Conservation (phyloP, 257 asterid species). For the Leonotis leonurus region DNA sequence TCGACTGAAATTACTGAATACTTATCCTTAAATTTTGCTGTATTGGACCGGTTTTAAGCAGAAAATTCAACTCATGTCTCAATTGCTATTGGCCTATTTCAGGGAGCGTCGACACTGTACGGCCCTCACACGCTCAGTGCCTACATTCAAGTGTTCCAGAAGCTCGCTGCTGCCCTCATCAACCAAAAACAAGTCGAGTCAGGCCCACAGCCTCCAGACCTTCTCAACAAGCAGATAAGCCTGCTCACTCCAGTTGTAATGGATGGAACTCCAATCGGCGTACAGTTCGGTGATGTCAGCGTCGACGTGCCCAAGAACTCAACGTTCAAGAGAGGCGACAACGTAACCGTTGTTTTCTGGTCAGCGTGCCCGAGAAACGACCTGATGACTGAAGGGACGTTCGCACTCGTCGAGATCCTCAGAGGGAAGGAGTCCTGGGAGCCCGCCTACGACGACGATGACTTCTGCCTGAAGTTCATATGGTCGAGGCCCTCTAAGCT, state of each 20-base stretch:
- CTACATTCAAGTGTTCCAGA: slow-evolving; percentile 82
- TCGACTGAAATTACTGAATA: no score
- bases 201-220: slow-evolving; percentile 83
- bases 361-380: slow-evolving; percentile 94
- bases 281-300: slow-evolving; percentile 61
- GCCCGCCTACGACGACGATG: slow-evolving; percentile 87
- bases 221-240: slow-evolving; percentile 67
- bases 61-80: not conserved
- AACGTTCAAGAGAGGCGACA: slow-evolving; percentile 55
- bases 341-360: slow-evolving; percentile 67
- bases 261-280: slow-evolving; percentile 63
- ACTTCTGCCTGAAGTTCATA: slow-evolving; percentile 69
- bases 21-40: not conserved
- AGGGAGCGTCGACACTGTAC: slow-evolving; percentile 93
- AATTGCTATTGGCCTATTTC: not conserved
- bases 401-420: slow-evolving; percentile 80
- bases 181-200: slow-evolving; percentile 43
- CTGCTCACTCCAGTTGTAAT: slow-evolving; percentile 63
- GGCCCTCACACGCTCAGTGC: slow-evolving; percentile 89
- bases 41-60: not conserved
- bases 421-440: slow-evolving; percentile 61
- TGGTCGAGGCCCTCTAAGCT: slow-evolving; percentile 88
- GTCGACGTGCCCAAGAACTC: slow-evolving; percentile 68
- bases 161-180: slow-evolving; percentile 56
- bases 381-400: slow-evolving; percentile 96